Conservation (phyloP, 768 basidiomycete genomes). For the Pulveroboletus sp. region DNA sequence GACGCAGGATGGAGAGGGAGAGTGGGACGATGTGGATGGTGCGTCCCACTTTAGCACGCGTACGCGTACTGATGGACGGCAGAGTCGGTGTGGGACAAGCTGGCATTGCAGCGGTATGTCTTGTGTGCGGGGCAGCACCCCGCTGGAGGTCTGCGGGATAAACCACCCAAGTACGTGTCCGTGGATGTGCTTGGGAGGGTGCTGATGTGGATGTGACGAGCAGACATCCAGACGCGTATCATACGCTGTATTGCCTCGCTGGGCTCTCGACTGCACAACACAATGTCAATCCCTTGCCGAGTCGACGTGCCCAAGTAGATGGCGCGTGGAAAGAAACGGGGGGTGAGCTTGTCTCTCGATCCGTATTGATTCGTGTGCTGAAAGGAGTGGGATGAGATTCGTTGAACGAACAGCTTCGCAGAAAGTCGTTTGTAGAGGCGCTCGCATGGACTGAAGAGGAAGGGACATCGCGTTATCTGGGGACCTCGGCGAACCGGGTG, state of each 20-base stretch:
- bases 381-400: conserved; percentile 23
- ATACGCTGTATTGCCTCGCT: conserved; percentile 89
- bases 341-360: conserved; percentile 5
- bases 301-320: conserved; percentile 33
- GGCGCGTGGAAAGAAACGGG: conserved; percentile 36
- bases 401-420: conserved; percentile 30
- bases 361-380: background rate
- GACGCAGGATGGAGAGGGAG: conserved; percentile 34
- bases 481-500: conserved; percentile 60
- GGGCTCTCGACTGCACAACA: conserved; percentile 92
- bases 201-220: no score
- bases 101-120: conserved; percentile 84
- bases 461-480: conserved; percentile 52
- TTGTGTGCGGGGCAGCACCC: conserved; percentile 83
- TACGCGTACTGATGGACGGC: background rate
- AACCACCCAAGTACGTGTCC: conserved; percentile 78
- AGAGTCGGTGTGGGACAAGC: conserved; percentile 55
- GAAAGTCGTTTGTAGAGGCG: conserved; percentile 49
- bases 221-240: conserved; percentile 91
- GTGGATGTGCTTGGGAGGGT: no score
- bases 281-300: conserved; percentile 50
- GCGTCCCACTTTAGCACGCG: conserved; percentile 10
- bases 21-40: conserved; percentile 78
- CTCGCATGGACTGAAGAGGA: conserved; percentile 71
- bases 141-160: conserved; percentile 87